These are phyloP conservation scores for Ustulina deusta DNA, from an alignment of 2,329 filamentous ascomycete genomes.

Conservation along the genomic window DNA sequence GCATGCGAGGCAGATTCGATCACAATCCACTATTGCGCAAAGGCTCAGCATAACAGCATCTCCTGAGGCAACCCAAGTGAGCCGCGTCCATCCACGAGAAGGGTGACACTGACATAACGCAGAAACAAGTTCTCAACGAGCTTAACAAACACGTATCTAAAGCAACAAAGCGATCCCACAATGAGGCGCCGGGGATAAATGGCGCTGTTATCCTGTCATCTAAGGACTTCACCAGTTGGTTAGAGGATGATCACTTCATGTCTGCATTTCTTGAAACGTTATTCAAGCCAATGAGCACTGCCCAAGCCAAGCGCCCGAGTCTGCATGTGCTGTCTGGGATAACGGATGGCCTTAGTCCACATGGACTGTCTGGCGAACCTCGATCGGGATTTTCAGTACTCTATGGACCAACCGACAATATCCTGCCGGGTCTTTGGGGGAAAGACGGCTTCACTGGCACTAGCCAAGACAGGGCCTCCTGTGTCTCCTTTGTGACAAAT, in stretches of 20 bases:
- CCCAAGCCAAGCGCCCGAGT: constrained; percentile 35
- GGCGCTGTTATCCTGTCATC: constrained; percentile 65
- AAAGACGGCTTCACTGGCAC: constrained; percentile 43
- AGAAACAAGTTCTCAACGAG: constrained; percentile 33
- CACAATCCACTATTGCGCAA: constrained; percentile 28
- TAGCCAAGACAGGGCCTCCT: constrained; percentile 55
- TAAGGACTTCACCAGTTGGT: constrained; percentile 60
- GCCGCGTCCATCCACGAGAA: neutral
- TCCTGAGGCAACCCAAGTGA: constrained; percentile 43
- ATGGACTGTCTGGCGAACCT: constrained; percentile 48
- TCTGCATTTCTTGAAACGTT: constrained; percentile 48
- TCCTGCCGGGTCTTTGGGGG: constrained; percentile 63
- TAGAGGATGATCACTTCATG: constrained; percentile 61
- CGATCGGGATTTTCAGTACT: constrained; percentile 64
- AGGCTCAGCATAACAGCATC: constrained; percentile 44
- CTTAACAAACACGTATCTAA: constrained; percentile 18
- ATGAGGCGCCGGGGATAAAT: constrained; percentile 43
- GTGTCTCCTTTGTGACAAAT: constrained; percentile 58
- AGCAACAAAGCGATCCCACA: neutral
- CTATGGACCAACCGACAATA: constrained; percentile 54
- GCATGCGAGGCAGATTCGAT: constrained; percentile 20
- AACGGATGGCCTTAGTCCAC: constrained; percentile 65
- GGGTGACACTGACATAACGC: constrained; percentile 27
- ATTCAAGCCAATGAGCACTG: constrained; percentile 24
- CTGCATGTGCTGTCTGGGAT: constrained; percentile 66